Evolutionary conservation across 2,329 filamentous ascomycete species (phyloP), one percentile per base, ranked within the genome.

Genomic region (Rhynchosporium secalis): DNA sequence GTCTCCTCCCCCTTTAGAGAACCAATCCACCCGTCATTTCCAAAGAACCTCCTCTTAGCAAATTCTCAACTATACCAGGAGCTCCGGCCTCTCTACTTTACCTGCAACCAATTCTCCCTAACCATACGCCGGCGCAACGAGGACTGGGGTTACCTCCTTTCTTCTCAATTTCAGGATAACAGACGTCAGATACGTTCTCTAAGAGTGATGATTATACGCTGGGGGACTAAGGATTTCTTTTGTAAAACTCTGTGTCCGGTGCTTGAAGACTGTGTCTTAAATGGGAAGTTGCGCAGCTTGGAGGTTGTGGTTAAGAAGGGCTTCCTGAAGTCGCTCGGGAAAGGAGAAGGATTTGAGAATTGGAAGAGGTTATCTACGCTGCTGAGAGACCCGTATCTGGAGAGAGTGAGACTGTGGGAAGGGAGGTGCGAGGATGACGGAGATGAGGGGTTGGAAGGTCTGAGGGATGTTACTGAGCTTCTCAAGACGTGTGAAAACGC

Each of bases 51-150:
- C 9, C 67, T 72, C 33, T 65, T 72, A n/a, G 62, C 66, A 15
- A 68, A 60, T 60, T 58, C 57, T 8, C 69, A 71, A 56, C 65
- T 73, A 20, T 68, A 72, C 65, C 64, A 66, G 26, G 70, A 73
- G 63, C 40, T 68, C 7, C 68, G 68, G 0, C 67, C 69, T 0
- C 33, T 72, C 9, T 73, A 71, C 65, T 69, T 69, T 55, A 60
- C 47, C 12, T 36, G 43, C 45, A 72, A 73, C 56, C 64, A 52
- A n/a, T 72, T 73, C 57, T 55, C 47, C 3, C 31, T 72, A 26
- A 59, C 54, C 5, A 59, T 73, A 26, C 60, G 41, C 12, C 60
- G 66, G 2, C 61, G 60, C 15, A 65, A 67, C 52, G 55, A 66
- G 1, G 36, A 55, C 7, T 66, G 64, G 49, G 33, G 55, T 0